Conservation (phyloP, 2,329 filamentous ascomycete genomes). For the Xylaria sp. region DNA sequence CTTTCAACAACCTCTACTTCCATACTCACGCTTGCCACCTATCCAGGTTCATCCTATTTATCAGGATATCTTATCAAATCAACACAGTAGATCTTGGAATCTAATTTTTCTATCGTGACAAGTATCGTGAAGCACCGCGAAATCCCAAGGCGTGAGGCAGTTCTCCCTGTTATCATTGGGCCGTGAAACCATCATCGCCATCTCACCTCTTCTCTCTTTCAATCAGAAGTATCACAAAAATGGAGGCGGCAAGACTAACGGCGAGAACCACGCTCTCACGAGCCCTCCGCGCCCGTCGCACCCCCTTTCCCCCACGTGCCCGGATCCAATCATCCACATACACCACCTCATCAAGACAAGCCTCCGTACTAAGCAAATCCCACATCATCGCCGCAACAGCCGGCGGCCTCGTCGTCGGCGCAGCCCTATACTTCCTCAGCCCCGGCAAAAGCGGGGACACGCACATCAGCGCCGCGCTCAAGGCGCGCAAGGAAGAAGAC, state of each 20-base stretch:
- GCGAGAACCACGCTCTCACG: slow-evolving; percentile 10
- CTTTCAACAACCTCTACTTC: not conserved
- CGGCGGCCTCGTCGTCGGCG: slow-evolving; percentile 41
- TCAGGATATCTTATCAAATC: not conserved
- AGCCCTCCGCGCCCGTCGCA: slow-evolving; percentile 15
- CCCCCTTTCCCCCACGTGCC: slow-evolving; percentile 19
- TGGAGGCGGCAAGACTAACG: slow-evolving; percentile 15
- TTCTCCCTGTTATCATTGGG: not conserved
- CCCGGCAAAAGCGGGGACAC: slow-evolving; percentile 34
- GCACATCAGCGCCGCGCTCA: slow-evolving; percentile 47
- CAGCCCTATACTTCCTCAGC: slow-evolving; percentile 39
- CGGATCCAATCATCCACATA: slow-evolving; percentile 40
- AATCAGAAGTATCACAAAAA: slow-evolving; percentile 1
- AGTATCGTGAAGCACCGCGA: not conserved
- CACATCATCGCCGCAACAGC: slow-evolving; percentile 39
- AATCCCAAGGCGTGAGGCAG: not conserved
- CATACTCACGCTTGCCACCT: not conserved
- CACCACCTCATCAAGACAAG: slow-evolving; percentile 23
- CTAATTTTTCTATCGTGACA: not conserved
- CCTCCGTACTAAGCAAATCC: slow-evolving; percentile 23
- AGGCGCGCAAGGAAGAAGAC: slow-evolving; percentile 60
- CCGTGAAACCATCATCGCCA: not conserved
- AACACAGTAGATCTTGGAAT: not conserved
- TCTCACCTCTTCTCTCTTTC: not conserved
- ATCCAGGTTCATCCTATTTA: not conserved